Evolutionary conservation across 306 rosid genomes (phyloP), one percentile per base, ranked within the genome.

Genomic region (Sicyos edulis): DNA sequence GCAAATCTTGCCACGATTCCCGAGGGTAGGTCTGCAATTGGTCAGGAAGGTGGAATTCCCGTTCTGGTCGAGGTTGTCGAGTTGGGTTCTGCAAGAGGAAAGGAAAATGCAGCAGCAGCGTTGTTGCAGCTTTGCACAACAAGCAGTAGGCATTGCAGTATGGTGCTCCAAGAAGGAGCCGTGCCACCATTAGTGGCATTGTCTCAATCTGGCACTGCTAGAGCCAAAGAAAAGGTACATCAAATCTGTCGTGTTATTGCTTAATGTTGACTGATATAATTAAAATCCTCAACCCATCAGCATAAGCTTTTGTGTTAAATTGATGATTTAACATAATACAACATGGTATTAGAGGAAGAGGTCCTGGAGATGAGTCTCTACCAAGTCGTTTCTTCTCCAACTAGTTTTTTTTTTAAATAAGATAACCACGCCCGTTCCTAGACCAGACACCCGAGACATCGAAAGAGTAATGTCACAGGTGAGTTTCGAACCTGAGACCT

Each of bases 71-170:
- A 95, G 82, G 99, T 95, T 54, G 99, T 91, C 9, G 99, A 95
- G 90, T 82, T 95, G 87, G 99, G 97, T 71, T 91, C 99, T 67
- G 87, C 87, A 0, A 83, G 99, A 86, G 97, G 99, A 82, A 91
- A 89, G 86, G 99, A 95, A 84, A 95, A 95, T 57, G 99, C 99
- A 8, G 99, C 99, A 2, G 97, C 99, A 26, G 96, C 99, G 73
- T 88, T 95, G 62, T 81, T 95, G 58, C 99, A 95, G 83, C 99
- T 95, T 65, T 91, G 99, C 82, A 82, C 77, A 47, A 81, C 82
- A 42, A 88, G 89, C 71, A 68, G 15, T 70, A 76, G 86, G 74
- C 87, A 75, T 77, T 86, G 88, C 83, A 85, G 88, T 79, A 65
- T 34, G 84, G 96, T 95, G 76, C 99, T 95, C 58, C 97, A 91